Base-by-base conservation (phyloP, 1,284 basidiomycete genomes). In the Trichosporon inkin region DNA sequence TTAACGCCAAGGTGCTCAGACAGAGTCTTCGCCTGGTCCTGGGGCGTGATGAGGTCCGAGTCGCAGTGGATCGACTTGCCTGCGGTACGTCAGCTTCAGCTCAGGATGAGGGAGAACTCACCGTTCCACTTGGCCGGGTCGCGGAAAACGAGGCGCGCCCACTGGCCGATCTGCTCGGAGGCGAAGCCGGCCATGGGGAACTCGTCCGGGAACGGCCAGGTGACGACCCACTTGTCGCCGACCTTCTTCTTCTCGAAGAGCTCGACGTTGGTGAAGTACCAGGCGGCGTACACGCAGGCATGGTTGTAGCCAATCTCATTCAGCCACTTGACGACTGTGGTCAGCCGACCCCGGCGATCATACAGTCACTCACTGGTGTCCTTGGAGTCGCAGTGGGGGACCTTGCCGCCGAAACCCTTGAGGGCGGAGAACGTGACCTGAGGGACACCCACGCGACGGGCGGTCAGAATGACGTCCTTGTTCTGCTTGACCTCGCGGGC, bases 101-200 rank as follows among this genome's bases (percentile, higher is more conserved):
- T 32, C 28, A 8, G 28, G 28, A 32, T n/a, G n/a, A 8, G 28
- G 28, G 28, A 8, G 28, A 32, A 32, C 63, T 53, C 39, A 61
- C 63, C 61, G 6, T 58, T 53, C 52, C 53, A 67, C 55, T 58
- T 54, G 22, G 58, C 53, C 5, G 56, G 53, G 49, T 62, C 37
- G 41, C n/a, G 16, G 19, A 64, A 35, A 1, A 60, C 60, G 16
- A 32, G 20, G 14, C 28, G 36, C 16, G 56, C 65, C 60, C 59
- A 67, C n/a, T 56, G 57, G 10, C 65, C 65, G 7, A 57, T 55
- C 58, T 67, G 65, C 40, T 60, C 58, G n/a, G 44, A 17, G 4
- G 60, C n/a, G 10, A 58, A 16, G 17, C 40, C 53, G 6, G 58
- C 53, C 11, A 67, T 52, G n/a, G 38, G n/a, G 17, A 32, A 19